Evolutionary conservation across 2,329 filamentous ascomycete species (phyloP), one percentile per base, ranked within the genome.

Genomic region (Apiospora aurea): DNA sequence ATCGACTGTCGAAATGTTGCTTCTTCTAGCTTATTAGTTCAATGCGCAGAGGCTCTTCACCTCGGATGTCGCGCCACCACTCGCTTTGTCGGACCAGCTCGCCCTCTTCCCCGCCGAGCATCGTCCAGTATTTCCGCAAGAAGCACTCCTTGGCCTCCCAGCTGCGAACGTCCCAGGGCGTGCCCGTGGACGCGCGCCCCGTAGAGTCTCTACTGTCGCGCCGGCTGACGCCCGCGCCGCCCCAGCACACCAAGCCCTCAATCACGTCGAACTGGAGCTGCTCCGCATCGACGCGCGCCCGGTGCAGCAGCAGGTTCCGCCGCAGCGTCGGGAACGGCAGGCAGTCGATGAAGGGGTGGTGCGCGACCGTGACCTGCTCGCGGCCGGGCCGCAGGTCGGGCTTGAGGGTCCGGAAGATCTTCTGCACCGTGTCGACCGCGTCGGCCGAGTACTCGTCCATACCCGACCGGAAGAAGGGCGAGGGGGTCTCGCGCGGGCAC

Each of bases 271-370:
- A 21, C 3, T 69, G 44, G 24, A 69, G 44, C 44, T 21, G 44
- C 26, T 46, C 21, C 26, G 26, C 44, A 11, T 38, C 34, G 44
- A 46, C 16, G 16, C 29, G 26, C 26, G 26, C 44, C 24, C 10
- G 6, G 6, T 13, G 67, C 24, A 5, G 14, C 18, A 69, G 10
- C 10, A 69, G 44, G 44, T 69, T 69, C 26, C 26, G 26, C 24
- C 67, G 44, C 44, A 69, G n/a, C 8, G 67, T 69, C 44, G 67
- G 67, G 67, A 69, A 69, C 18, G 67, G 67, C 26, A 69, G 67
- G 13, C 26, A 46, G 44, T 69, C 67, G 13, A 69, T 69, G 26
- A 49, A 46, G 14, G 67, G 44, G 26, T 46, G 67, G 26, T 69
- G 67, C 26, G 67, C 44, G 43, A 46, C 44, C 44, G 67, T 49